Conservation (phyloP, 192 early-diverging fungal genomes). For the Phycomyces blakesleeanus region DNA sequence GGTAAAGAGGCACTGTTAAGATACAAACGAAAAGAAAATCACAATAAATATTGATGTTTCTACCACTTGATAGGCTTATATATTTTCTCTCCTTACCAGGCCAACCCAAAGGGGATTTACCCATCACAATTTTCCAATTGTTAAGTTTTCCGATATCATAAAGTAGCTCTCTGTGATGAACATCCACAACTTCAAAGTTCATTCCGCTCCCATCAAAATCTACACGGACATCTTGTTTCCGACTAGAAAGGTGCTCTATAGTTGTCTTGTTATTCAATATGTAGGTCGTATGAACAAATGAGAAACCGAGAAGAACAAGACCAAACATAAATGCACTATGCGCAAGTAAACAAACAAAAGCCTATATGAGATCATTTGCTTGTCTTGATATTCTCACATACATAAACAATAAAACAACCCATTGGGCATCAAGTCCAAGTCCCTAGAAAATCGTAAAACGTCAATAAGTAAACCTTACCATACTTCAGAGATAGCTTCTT, state of each 20-base stretch:
- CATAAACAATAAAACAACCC: slow-evolving; percentile 20
- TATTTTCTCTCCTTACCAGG: slow-evolving; percentile 26
- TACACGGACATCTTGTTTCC: slow-evolving; percentile 34
- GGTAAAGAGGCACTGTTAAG: neutral
- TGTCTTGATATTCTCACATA: neutral
- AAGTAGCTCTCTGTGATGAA: slow-evolving; percentile 34
- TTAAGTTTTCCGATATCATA: slow-evolving; percentile 37
- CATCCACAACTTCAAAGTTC: slow-evolving; percentile 31
- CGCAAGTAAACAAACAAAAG: slow-evolving; percentile 10
- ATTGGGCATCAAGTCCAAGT: slow-evolving; percentile 30
- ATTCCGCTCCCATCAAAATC: slow-evolving; percentile 38
- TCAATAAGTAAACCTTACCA: neutral
- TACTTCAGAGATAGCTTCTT: no score
- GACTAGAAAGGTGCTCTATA: slow-evolving; percentile 41
- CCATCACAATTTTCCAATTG: slow-evolving; percentile 52
- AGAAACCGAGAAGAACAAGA: slow-evolving; percentile 40
- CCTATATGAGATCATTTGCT: neutral
- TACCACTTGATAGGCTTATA: no score
- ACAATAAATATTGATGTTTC: no score
- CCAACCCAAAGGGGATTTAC: slow-evolving; percentile 27
- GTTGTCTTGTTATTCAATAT: slow-evolving; percentile 47
- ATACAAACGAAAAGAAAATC: no score
- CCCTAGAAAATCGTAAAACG: neutral
- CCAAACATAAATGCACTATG: slow-evolving; percentile 42
- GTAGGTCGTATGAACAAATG: slow-evolving; percentile 38